Evolutionary conservation across 257 asterid species (phyloP).

Genomic region (Asclepias syriaca): DNA sequence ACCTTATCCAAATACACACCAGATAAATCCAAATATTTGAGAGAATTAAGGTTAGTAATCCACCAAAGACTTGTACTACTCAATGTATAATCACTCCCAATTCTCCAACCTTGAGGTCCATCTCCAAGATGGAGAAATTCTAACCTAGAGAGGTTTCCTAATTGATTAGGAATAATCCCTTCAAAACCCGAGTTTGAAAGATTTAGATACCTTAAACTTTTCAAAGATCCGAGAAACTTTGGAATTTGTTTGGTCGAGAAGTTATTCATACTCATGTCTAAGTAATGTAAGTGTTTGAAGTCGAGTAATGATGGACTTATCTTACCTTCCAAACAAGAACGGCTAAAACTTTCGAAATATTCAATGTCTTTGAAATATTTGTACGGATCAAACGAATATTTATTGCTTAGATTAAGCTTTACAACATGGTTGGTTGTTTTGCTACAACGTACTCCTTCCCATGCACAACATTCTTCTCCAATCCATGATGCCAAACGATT

Average conservation of each 20-base stretch:
- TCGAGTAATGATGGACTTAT: conserved; percentile 16
- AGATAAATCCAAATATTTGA: conserved; percentile 17
- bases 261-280: conserved; percentile 26
- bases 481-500: conserved; percentile 19
- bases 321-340: conserved; percentile 21
- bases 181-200: conserved; percentile 16
- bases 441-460: conserved; percentile 17
- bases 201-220: conserved; percentile 14
- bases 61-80: conserved; percentile 12
- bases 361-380: not conserved
- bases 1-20: not conserved
- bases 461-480: conserved; percentile 18
- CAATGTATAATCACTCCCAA: not conserved
- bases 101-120: not conserved
- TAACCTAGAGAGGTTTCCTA: conserved; percentile 26
- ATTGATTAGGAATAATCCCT: conserved; percentile 10
- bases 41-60: conserved; percentile 14
- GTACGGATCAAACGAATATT: not conserved
- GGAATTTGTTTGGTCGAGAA: conserved; percentile 21
- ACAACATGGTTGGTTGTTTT: conserved; percentile 3
- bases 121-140: conserved; percentile 19
- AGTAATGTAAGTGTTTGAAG: conserved; percentile 9
- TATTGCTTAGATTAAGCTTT: conserved; percentile 18
- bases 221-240: conserved; percentile 9
- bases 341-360: not conserved